Evolutionary conservation across 2,329 filamentous ascomycete genomes (phyloP).

Genomic region (Samsoniella hepiali): DNA sequence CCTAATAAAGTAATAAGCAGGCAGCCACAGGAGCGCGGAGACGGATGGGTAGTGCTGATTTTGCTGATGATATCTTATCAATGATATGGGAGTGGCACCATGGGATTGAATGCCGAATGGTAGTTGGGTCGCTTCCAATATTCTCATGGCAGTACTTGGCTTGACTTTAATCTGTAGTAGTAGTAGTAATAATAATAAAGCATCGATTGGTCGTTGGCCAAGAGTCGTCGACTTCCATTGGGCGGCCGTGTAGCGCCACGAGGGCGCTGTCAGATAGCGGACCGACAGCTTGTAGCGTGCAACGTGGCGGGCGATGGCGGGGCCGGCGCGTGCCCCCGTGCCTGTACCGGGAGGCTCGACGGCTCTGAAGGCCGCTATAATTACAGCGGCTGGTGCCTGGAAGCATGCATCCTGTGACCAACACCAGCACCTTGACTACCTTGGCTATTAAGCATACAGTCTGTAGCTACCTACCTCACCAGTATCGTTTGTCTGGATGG

Average conservation of each 20-base stretch:
- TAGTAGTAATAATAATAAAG: no score
- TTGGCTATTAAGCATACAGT: neutral
- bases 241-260: neutral
- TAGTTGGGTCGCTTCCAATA: neutral
- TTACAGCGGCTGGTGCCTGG: neutral
- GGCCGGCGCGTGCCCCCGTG: neutral
- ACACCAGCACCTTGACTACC: neutral
- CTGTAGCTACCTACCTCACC: no score
- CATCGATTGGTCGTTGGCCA: no score
- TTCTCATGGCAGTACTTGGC: no score
- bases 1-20: neutral
- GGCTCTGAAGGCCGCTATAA: neutral
- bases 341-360: neutral
- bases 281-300: neutral
- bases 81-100: neutral
- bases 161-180: no score
- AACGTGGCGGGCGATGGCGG: neutral
- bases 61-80: neutral
- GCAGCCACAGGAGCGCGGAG: neutral
- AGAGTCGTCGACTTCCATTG: neutral
- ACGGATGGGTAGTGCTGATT: neutral
- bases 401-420: neutral
- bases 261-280: neutral
- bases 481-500: no score
- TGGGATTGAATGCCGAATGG: neutral